These are phyloP conservation scores for Talaromyces funiculosus DNA, from an alignment of 2,329 filamentous ascomycete species.

Conservation along the genomic window DNA sequence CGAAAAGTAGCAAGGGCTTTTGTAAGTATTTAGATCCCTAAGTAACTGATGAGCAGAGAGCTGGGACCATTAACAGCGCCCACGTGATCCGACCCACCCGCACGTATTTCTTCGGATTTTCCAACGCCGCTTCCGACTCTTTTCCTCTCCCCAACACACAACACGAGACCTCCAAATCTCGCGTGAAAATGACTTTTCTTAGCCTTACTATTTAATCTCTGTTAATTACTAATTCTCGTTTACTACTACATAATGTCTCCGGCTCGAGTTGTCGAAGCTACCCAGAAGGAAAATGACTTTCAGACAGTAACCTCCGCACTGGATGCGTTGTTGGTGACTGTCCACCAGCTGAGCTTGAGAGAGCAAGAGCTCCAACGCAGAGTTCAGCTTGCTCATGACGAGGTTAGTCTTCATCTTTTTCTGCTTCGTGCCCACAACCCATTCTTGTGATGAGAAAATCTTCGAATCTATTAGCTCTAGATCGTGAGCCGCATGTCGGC, in stretches of 20 bases:
- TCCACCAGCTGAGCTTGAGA: conserved; percentile 34
- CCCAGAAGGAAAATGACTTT: conserved; percentile 32
- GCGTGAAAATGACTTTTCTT: neutral
- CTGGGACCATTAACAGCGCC: neutral
- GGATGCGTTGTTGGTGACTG: conserved; percentile 38
- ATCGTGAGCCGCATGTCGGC: conserved; percentile 63
- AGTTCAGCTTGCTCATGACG: conserved; percentile 34
- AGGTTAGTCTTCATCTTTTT: conserved; percentile 28
- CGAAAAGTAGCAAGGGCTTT: neutral
- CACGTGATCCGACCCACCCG: conserved; percentile 1
- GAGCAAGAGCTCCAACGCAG: conserved; percentile 34
- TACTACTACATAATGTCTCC: conserved; percentile 28
- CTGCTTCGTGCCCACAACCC: conserved; percentile 12
- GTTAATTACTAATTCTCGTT: neutral
- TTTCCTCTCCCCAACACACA: neutral
- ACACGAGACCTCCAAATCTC: neutral
- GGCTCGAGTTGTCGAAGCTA: conserved; percentile 23
- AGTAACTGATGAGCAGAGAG: no score
- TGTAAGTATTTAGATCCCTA: no score
- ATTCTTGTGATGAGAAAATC: conserved; percentile 45
- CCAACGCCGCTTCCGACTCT: neutral
- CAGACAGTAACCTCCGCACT: conserved; percentile 35
- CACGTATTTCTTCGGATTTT: conserved; percentile 1
- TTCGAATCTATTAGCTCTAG: conserved; percentile 65
- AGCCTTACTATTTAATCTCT: neutral